Evolutionary conservation across 495 filamentous ascomycete genomes (phyloP), one percentile per base, ranked within the genome.

Genomic region (Aspergillus asperescens): DNA sequence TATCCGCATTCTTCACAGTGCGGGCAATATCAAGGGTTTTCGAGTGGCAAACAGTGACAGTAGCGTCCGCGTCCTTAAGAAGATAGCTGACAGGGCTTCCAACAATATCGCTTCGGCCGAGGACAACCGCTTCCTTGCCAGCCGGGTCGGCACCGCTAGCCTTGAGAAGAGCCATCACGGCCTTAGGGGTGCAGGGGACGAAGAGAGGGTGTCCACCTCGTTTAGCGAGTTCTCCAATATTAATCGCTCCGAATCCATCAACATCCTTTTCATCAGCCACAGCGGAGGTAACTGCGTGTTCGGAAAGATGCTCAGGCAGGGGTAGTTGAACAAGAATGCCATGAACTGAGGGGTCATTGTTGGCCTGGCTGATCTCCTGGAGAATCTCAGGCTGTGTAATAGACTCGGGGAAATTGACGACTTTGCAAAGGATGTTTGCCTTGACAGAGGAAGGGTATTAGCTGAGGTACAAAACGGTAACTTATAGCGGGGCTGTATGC

Each of bases 221-320:
- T 78, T 97, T 97, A 49, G 94, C 90, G 56, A 98, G 79, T 66
- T 96, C 90, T 47, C 93, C 93, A 61, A 97, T 95, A 69, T 96
- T 97, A 56, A 80, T 76, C 24, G 87, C 83, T 34, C 94, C 92
- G 66, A 98, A 98, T 51, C 93, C 93, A 75, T 98, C 93, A 24
- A 98, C 93, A 79, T 97, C 93, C 73, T 98, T 98, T 71, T 89
- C 86, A 60, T 89, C 86, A 23, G 88, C 80, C 15, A 98, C 93
- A 9, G 88, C 83, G 23, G 89, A 93, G 40, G 94, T 98, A 59
- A 98, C 76, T 3, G 81, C 73, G 63, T 92, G 86, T 72, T 97
- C 93, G 49, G 89, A 87, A 55, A 98, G 85, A 62, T 93, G 86
- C 57, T 80, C 81, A 2, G 94, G 93, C 12, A 98, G 72, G 5